These are phyloP conservation scores for Elongisporangium anandrum DNA, from an alignment of 352 stramenopile genomes.

Conservation along the genomic window DNA sequence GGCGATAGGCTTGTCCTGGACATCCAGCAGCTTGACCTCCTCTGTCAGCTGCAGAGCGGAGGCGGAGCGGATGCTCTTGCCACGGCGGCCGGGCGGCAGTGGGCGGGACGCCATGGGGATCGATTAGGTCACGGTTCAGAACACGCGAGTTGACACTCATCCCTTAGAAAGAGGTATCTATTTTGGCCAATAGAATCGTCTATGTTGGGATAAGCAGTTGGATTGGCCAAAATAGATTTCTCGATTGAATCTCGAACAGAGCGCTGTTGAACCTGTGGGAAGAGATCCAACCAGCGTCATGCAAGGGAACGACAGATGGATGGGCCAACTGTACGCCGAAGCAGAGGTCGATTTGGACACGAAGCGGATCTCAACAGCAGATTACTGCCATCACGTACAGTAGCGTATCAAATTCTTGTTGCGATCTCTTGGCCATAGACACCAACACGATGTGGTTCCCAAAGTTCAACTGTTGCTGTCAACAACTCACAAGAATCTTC, in stretches of 20 bases:
- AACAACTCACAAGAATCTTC: not conserved
- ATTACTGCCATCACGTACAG: not conserved
- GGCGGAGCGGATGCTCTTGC: conserved; percentile 11
- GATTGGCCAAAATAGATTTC: not conserved
- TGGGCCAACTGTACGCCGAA: not conserved
- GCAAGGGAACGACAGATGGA: not conserved
- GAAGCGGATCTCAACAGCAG: not conserved
- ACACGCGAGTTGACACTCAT: conserved; percentile 1
- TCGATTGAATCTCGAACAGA: not conserved
- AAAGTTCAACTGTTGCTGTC: too few relatives aligned
- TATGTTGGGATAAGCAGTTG: not conserved
- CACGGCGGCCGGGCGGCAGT: conserved; percentile 20
- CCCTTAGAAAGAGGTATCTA: not conserved
- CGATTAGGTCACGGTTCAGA: not conserved
- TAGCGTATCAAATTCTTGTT: not conserved
- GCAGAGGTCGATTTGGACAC: not conserved
- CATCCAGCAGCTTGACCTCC: conserved; percentile 17
- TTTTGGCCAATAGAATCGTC: not conserved
- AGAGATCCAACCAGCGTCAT: not conserved
- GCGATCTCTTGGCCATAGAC: not conserved
- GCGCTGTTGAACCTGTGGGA: not conserved
- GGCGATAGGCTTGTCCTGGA: not conserved
- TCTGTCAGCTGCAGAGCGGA: conserved; percentile 17
- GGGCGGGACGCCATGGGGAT: conserved; percentile 33
- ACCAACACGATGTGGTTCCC: not conserved